These are phyloP conservation scores for Blastobotrys illinoisensis DNA, from an alignment of 1,139 yeast species.

Conservation along the genomic window DNA sequence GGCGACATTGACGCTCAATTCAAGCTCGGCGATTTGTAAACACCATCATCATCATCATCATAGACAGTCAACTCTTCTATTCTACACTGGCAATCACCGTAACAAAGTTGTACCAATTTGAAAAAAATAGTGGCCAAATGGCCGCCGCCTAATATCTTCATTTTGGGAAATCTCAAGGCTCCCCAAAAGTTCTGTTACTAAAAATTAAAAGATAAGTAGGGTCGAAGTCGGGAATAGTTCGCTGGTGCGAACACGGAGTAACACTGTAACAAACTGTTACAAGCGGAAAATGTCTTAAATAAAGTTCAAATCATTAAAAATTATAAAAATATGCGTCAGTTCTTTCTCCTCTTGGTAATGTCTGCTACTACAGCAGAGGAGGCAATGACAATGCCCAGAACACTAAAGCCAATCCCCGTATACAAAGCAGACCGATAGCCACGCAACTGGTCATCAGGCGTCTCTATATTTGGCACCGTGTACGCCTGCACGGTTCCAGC, in stretches of 20 bases:
- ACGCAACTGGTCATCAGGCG: conserved; percentile 29
- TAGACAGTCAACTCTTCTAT: too few relatives aligned
- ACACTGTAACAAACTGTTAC: neutral
- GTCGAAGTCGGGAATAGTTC: too few relatives aligned
- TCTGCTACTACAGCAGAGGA: neutral
- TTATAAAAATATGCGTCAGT: neutral
- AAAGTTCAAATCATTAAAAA: neutral
- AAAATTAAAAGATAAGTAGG: too few relatives aligned
- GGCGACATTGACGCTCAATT: conserved; percentile 21
- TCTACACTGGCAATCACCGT: too few relatives aligned
- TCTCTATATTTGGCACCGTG: conserved; percentile 28
- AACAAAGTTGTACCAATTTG: too few relatives aligned
- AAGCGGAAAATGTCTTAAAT: too few relatives aligned
- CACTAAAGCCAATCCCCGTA: conserved; percentile 50
- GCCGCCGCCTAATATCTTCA: too few relatives aligned
- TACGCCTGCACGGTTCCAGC: conserved; percentile 58
- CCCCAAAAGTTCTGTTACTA: too few relatives aligned
- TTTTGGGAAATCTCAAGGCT: too few relatives aligned
- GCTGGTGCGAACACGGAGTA: too few relatives aligned
- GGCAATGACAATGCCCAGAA: conserved; percentile 32
- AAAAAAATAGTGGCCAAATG: too few relatives aligned
- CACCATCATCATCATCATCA: too few relatives aligned
- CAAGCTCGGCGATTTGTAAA: conserved; percentile 12
- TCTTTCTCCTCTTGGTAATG: neutral
- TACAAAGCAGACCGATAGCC: conserved; percentile 45